Evolutionary conservation across 1,284 basidiomycete species (phyloP).

Genomic region (Mycena citricolor): DNA sequence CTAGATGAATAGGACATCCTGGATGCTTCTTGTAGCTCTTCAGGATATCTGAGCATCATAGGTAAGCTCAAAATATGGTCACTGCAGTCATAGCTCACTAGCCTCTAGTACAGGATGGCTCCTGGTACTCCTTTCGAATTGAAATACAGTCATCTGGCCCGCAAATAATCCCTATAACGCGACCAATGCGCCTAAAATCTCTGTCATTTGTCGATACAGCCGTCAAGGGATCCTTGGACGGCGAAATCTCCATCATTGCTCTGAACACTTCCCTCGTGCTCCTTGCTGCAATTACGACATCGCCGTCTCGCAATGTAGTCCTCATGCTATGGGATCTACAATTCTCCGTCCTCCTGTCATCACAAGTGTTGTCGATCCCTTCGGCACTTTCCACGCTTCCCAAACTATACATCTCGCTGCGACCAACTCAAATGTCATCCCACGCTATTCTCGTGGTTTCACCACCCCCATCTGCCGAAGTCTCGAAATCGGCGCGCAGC

Average conservation of each 20-base stretch:
- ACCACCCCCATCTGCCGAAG: conserved; percentile 32
- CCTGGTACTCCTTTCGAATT: conserved; percentile 50
- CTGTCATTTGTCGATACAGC: conserved; percentile 35
- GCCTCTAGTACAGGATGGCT: conserved; percentile 33
- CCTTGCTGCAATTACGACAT: conserved; percentile 47
- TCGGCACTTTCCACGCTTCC: conserved; percentile 42
- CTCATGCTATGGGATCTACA: conserved; percentile 73
- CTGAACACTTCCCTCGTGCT: conserved; percentile 65
- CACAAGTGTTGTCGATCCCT: conserved; percentile 53
- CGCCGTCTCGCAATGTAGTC: conserved; percentile 47
- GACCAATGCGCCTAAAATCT: conserved; percentile 41
- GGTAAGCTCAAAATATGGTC: conserved; percentile 35
- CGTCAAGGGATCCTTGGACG: conserved; percentile 16
- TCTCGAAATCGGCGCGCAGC: conserved; percentile 36
- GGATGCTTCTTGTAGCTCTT: conserved; percentile 43
- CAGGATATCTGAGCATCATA: conserved; percentile 51
- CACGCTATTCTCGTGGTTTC: conserved; percentile 60
- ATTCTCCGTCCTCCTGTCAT: conserved; percentile 63
- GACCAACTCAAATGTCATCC: conserved; percentile 33
- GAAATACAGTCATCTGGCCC: conserved; percentile 29
- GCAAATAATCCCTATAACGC: conserved; percentile 30
- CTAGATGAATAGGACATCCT: conserved; percentile 32
- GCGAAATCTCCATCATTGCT: conserved; percentile 47
- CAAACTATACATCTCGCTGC: conserved; percentile 33
- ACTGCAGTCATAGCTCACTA: not conserved